phyloP scores from a whole-genome alignment of 2,329 filamentous ascomycete genomes.

The Zymoseptoria ardabiliae region DNA sequence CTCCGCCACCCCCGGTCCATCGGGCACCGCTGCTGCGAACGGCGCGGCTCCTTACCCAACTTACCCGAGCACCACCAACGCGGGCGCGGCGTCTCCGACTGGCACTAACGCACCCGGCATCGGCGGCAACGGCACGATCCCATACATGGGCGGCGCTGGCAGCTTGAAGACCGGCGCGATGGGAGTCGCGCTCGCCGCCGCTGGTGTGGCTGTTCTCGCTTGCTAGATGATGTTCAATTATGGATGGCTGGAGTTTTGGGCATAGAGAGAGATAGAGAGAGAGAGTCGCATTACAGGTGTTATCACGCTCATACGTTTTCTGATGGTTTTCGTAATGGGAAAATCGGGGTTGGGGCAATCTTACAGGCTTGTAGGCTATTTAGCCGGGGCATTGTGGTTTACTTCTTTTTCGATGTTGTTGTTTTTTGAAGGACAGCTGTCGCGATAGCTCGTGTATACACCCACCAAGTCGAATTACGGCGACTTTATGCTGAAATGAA shows the following conservation, averaged over 20 bases:
- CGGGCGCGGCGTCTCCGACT: not conserved
- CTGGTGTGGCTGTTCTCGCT: constrained; percentile 35
- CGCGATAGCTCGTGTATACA: not conserved
- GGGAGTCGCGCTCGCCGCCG: constrained; percentile 34
- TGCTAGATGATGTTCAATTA: constrained; percentile 13
- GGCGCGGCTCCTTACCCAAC: not conserved
- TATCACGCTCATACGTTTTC: not conserved
- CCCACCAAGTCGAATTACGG: not conserved
- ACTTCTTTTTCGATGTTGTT: not conserved
- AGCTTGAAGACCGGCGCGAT: constrained; percentile 32
- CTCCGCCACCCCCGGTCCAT: not conserved
- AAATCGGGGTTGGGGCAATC: not conserved
- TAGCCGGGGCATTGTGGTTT: not conserved
- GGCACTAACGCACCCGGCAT: not conserved
- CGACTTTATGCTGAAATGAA: not conserved
- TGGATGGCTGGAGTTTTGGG: not conserved
- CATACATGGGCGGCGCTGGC: constrained; percentile 17
- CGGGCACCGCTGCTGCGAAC: not conserved
- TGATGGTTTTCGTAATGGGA: not conserved
- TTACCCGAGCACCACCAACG: not conserved
- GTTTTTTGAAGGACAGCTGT: not conserved
- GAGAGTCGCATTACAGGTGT: not conserved
- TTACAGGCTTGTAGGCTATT: not conserved
- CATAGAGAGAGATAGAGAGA: too few relatives aligned
- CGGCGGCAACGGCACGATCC: not conserved